Base-by-base conservation (phyloP, 371 early-diverging fungal species). In the Mortierella sp. region DNA sequence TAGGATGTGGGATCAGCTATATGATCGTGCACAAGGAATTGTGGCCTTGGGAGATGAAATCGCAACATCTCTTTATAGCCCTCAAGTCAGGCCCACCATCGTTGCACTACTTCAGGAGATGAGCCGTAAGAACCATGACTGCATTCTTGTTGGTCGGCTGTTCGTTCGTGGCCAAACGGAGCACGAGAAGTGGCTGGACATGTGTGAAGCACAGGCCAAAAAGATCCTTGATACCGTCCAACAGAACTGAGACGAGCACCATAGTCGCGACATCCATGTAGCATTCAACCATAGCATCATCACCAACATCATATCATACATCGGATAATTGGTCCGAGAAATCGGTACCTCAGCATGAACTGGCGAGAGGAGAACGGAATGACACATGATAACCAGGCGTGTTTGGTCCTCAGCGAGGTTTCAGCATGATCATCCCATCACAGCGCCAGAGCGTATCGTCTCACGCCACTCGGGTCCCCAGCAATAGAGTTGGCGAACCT, bases 1-100 rank as follows among this genome's bases (percentile, higher is more conserved):
- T 12, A 57, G 48, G 59, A 76, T 76, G 77, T 76, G 77, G 70
- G 77, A 76, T 28, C 77, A 76, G 45, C 56, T 76, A 7, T 69
- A 69, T 37, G 64, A 68, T 27, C 57, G 66, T 1, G 70, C 77
- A 21, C 28, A 53, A 46, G 70, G 68, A 6, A 69, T 76, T 31
- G 65, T 65, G 22, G 77, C 61, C 1, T 25, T 76, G 50, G 61
- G 66, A 17, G 77, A 76, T 37, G 77, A 76, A 57, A 58, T 76
- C 57, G 77, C 70, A 16, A 61, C 77, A 19, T 76, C 77, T 10
- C 45, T 76, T 24, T 76, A 76, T 45, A 60, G 70, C 24, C 77
- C 77, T 0, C 77, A 76, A 24, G 77, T 69, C 21, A 60, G 44
- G 17, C 13, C 37, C 2, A 45, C 66, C 28, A 50, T 76, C 43